A percentile compares a stretch with the other conserved stretches of the same genome.
Evolutionary conservation across 1,139 yeast genomes (phyloP).

Genomic region (Casaregolazyma suthepensis): DNA sequence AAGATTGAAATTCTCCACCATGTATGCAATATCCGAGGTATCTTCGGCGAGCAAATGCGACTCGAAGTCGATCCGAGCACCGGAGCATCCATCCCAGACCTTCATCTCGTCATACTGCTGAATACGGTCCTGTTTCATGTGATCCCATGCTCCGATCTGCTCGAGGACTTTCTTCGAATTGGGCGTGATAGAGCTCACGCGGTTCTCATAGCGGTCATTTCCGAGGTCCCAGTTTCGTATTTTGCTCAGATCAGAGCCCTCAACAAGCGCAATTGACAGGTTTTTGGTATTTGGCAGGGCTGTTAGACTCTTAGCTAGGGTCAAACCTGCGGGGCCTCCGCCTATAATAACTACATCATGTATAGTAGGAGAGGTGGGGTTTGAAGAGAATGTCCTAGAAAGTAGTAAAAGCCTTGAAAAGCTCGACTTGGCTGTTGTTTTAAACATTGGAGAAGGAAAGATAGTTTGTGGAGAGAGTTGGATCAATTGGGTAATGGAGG

Average conservation of each 20-base stretch:
- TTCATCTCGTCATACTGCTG: conserved; percentile 74
- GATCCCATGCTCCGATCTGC: conserved; percentile 70
- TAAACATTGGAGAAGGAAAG: not conserved
- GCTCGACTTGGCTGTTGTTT: not conserved
- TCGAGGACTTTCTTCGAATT: conserved; percentile 62
- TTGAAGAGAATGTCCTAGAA: not conserved
- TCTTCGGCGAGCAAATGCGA: conserved; percentile 35
- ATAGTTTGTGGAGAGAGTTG: not conserved
- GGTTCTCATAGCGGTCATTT: conserved; percentile 53
- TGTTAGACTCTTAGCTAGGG: conserved; percentile 72
- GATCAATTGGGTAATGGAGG: too few relatives aligned
- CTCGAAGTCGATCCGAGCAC: conserved; percentile 67
- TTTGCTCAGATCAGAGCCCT: conserved; percentile 55
- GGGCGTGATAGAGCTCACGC: conserved; percentile 85
- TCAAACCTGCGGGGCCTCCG: conserved; percentile 96
- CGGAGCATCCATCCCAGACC: conserved; percentile 80
- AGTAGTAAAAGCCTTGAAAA: not conserved
- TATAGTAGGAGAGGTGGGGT: not conserved
- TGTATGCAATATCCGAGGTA: conserved; percentile 51
- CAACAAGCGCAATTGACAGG: conserved; percentile 64
- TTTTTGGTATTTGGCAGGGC: conserved; percentile 55
- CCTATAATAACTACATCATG: conserved; percentile 83
- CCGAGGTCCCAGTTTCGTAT: conserved; percentile 57
- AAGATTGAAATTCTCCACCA: conserved; percentile 83
- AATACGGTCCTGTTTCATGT: conserved; percentile 60